Percentiles rank a stretch among this genome's conserved stretches.
phyloP scores from a whole-genome alignment of 495 filamentous ascomycete genomes.

The Rostrohypoxylon terebratum region DNA sequence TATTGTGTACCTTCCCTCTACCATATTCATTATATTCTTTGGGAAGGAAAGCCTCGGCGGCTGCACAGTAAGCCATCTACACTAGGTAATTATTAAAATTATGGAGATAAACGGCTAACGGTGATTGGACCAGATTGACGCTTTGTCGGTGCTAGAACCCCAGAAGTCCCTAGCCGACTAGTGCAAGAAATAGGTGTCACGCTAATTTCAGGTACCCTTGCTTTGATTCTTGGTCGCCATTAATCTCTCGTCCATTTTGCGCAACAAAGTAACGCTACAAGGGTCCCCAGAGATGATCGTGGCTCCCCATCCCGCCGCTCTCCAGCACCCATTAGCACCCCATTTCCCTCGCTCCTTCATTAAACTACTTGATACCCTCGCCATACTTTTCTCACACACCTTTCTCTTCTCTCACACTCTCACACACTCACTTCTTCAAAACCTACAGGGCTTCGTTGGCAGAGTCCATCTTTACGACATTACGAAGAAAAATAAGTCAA shows the following conservation, averaged over 20 bases:
- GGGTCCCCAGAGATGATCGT: slow-evolving; percentile 41
- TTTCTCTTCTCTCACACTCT: slow-evolving; percentile 27
- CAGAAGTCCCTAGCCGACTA: slow-evolving; percentile 27
- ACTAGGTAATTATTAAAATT: slow-evolving; percentile 11
- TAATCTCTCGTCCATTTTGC: slow-evolving; percentile 41
- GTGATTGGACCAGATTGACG: slow-evolving; percentile 41
- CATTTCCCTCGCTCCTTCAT: slow-evolving; percentile 45
- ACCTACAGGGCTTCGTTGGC: slow-evolving; percentile 67
- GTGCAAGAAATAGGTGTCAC: slow-evolving; percentile 37
- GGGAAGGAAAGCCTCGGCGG: slow-evolving; percentile 4
- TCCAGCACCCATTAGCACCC: slow-evolving; percentile 37
- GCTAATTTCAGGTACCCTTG: slow-evolving; percentile 33
- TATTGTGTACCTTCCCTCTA: neutral
- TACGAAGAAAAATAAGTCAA: slow-evolving; percentile 41
- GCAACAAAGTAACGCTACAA: slow-evolving; percentile 19
- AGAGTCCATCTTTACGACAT: slow-evolving; percentile 61
- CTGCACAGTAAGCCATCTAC: slow-evolving; percentile 16
- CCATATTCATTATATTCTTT: neutral
- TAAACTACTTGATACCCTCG: slow-evolving; percentile 42
- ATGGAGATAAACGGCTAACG: slow-evolving; percentile 22
- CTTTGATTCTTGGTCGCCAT: slow-evolving; percentile 33
- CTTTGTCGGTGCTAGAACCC: slow-evolving; percentile 20
- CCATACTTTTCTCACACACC: slow-evolving; percentile 23
- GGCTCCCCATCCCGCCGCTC: slow-evolving; percentile 33
- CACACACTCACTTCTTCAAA: slow-evolving; percentile 37